Conservation (phyloP, 2,329 filamentous ascomycete species). For the Mycocentrospora acerina region DNA sequence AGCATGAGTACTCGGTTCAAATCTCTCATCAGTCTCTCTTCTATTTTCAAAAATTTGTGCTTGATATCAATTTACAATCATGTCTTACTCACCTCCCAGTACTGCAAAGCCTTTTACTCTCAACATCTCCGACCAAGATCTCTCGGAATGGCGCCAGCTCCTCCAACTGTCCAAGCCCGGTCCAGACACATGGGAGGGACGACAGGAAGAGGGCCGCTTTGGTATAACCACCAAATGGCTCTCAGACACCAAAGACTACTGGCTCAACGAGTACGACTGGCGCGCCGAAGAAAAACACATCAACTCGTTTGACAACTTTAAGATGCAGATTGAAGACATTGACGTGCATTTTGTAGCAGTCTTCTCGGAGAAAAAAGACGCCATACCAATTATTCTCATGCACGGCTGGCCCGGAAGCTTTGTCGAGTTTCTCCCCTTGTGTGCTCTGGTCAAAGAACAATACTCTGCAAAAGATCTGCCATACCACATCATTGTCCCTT, state of each 20-base stretch:
- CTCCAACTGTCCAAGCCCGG: slow-evolving; percentile 37
- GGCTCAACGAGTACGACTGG: slow-evolving; percentile 44
- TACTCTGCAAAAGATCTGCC: slow-evolving; percentile 55
- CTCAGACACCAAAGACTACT: slow-evolving; percentile 38
- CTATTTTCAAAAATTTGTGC: too few species aligned
- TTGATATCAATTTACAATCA: slow-evolving; percentile 6
- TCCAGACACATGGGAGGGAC: slow-evolving; percentile 32
- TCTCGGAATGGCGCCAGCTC: slow-evolving; percentile 40
- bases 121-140: slow-evolving; percentile 32
- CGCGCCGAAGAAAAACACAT: slow-evolving; percentile 44
- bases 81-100: slow-evolving; percentile 36
- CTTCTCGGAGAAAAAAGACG: slow-evolving; percentile 56
- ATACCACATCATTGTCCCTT: slow-evolving; percentile 61
- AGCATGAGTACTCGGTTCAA: too few species aligned
- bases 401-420: slow-evolving; percentile 62
- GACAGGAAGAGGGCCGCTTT: slow-evolving; percentile 26
- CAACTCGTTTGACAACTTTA: slow-evolving; percentile 57
- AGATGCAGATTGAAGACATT: slow-evolving; percentile 46
- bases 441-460: slow-evolving; percentile 49
- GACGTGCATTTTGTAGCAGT: slow-evolving; percentile 58
- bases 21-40: too few species aligned
- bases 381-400: slow-evolving; percentile 55
- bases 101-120: slow-evolving; percentile 37
- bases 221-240: slow-evolving; percentile 40
- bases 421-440: slow-evolving; percentile 58